Evolutionary conservation across 2,329 filamentous ascomycete genomes (phyloP).

Genomic region (Scolecobasidium constrictum): DNA sequence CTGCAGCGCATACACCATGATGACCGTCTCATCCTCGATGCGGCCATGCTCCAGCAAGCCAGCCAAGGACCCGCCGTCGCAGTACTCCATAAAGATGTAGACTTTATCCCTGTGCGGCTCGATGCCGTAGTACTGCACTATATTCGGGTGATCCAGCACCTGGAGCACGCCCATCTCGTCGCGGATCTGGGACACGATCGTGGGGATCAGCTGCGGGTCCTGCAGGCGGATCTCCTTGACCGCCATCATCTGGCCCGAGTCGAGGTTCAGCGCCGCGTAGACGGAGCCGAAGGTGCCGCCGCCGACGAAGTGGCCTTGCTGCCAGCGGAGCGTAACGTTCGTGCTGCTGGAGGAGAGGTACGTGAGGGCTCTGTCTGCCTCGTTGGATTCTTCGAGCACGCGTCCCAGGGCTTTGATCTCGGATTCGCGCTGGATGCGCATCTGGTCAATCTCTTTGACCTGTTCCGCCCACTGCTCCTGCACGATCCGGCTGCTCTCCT

Average conservation of each 20-base stretch:
- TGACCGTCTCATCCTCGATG: conserved; percentile 95
- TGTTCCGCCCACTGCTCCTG: conserved; percentile 64
- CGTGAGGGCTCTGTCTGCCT: conserved; percentile 88
- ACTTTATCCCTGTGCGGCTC: conserved; percentile 97
- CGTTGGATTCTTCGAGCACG: conserved; percentile 88
- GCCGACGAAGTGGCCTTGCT: conserved; percentile 96
- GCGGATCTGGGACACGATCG: conserved; percentile 83
- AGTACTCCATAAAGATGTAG: conserved; percentile 99
- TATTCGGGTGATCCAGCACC: conserved; percentile 91
- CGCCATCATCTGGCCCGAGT: conserved; percentile 92
- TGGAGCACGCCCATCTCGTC: conserved; percentile 97
- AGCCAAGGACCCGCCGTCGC: conserved; percentile 85
- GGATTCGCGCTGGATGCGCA: conserved; percentile 66
- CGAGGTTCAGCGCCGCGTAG: conserved; percentile 93
- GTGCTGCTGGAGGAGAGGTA: conserved; percentile 89
- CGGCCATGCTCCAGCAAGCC: conserved; percentile 86
- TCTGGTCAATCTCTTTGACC: conserved; percentile 65
- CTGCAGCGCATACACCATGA: conserved; percentile 92
- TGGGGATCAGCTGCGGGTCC: conserved; percentile 90
- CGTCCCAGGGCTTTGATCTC: conserved; percentile 81
- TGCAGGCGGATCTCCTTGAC: conserved; percentile 97
- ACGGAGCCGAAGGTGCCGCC: conserved; percentile 96
- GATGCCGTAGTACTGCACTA: conserved; percentile 95
- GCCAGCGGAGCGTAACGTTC: conserved; percentile 93
- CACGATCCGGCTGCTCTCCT: conserved; percentile 69